Conservation (phyloP, 2,329 filamentous ascomycete genomes). For the Biscogniauxia mediterranea region DNA sequence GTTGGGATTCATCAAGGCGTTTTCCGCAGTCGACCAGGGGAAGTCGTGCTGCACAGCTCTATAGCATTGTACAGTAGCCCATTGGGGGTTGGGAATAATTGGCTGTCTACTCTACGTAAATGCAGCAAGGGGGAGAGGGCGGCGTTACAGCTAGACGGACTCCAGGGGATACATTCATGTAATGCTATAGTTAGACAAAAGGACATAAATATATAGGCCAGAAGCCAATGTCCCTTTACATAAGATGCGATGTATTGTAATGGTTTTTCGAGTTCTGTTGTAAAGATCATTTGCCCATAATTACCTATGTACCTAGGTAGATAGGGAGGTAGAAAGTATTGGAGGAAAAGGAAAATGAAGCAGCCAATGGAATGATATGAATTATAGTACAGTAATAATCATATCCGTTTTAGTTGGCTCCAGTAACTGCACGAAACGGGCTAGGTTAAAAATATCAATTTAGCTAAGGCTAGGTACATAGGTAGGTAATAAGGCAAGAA, state of each 20-base stretch:
- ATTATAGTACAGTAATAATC: background rate
- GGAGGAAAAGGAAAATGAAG: no score
- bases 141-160: slow-evolving; percentile 12
- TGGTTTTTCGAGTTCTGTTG: background rate
- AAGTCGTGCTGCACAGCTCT: background rate
- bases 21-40: background rate
- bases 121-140: background rate
- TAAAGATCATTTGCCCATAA: background rate
- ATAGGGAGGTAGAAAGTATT: no score
- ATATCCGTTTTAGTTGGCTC: background rate
- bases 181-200: slow-evolving; percentile 14
- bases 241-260: background rate
- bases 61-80: background rate
- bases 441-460: background rate
- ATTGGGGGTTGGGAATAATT: background rate
- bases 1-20: slow-evolving; percentile 15
- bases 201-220: slow-evolving; percentile 1
- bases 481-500: background rate
- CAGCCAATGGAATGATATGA: background rate
- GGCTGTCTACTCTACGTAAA: background rate
- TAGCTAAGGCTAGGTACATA: background rate
- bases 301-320: no score
- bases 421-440: background rate
- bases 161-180: slow-evolving; percentile 11
- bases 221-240: background rate